A percentile compares a stretch with the other conserved stretches of the same genome.
These are phyloP conservation scores for Mycena citricolor DNA, from an alignment of 1,284 basidiomycete genomes.

Conservation along the genomic window DNA sequence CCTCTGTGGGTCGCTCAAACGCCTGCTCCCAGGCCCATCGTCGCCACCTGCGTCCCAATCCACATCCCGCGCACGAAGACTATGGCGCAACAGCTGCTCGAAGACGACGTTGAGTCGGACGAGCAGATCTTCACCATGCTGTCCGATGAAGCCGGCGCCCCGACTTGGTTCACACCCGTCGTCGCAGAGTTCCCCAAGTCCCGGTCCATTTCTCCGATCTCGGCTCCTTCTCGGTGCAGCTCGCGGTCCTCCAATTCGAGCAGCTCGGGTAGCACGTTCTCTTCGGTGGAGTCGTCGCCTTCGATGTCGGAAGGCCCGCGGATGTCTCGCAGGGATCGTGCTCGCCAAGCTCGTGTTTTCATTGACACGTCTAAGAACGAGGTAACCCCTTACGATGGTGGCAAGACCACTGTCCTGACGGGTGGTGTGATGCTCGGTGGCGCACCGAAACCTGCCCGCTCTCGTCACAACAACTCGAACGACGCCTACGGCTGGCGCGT, in stretches of 20 bases:
- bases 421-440: conserved; percentile 82
- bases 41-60: conserved; percentile 24
- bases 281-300: conserved; percentile 41
- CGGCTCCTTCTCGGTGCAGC: conserved; percentile 70
- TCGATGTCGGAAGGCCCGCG: conserved; percentile 43
- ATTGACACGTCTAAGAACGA: conserved; percentile 70
- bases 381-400: conserved; percentile 80
- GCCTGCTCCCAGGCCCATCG: conserved; percentile 27
- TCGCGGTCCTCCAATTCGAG: conserved; percentile 69
- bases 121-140: conserved; percentile 73
- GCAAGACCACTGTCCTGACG: conserved; percentile 81
- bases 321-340: conserved; percentile 65
- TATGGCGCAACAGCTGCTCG: conserved; percentile 67
- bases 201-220: conserved; percentile 56
- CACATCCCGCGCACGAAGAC: conserved; percentile 45
- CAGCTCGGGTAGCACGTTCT: conserved; percentile 61
- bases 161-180: conserved; percentile 67
- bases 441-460: conserved; percentile 27
- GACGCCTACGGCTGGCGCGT: conserved; percentile 20
- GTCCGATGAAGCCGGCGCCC: conserved; percentile 63
- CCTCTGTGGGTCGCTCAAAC: conserved; percentile 66
- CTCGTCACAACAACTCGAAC: conserved; percentile 3
- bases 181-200: conserved; percentile 52
- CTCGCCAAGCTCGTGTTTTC: conserved; percentile 65
- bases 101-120: conserved; percentile 65